Evolutionary conservation across 805 yeast genomes (phyloP).

Genomic region (Wickerhamiella sergipiensis): DNA sequence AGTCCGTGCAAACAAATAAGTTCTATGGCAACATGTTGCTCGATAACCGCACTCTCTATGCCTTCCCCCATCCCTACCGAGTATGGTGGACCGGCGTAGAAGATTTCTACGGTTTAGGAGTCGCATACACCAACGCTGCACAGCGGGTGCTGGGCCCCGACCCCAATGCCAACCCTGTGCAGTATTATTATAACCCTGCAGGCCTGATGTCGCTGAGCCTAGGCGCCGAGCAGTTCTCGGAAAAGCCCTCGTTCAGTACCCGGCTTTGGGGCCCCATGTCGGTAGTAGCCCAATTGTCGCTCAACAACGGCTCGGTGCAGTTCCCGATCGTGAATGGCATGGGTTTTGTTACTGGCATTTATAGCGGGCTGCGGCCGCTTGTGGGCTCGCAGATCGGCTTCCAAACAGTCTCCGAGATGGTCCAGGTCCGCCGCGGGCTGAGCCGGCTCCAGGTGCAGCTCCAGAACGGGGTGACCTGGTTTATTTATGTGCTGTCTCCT

Average conservation of each 20-base stretch:
- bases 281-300: slow-evolving; percentile 12
- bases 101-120: slow-evolving; percentile 43
- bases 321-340: slow-evolving; percentile 66
- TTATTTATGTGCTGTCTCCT: slow-evolving; percentile 31
- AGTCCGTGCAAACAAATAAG: slow-evolving; percentile 56
- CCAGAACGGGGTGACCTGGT: slow-evolving; percentile 34
- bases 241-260: slow-evolving; percentile 36
- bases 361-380: slow-evolving; percentile 35
- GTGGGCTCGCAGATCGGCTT: slow-evolving; percentile 37
- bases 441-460: slow-evolving; percentile 30
- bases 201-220: slow-evolving; percentile 41
- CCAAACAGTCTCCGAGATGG: slow-evolving; percentile 25
- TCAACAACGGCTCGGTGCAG: slow-evolving; percentile 23
- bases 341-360: slow-evolving; percentile 64
- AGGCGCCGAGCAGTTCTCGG: slow-evolving; percentile 38
- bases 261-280: slow-evolving; percentile 19
- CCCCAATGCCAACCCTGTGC: slow-evolving; percentile 27
- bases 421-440: slow-evolving; percentile 18
- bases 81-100: slow-evolving; percentile 39
- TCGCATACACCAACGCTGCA: slow-evolving; percentile 39
- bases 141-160: slow-evolving; percentile 35
- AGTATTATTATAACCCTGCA: slow-evolving; percentile 44
- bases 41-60: slow-evolving; percentile 39
- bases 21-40: slow-evolving; percentile 57
- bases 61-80: slow-evolving; percentile 57